Evolutionary conservation across 176 grass and related monocot species (phyloP), one percentile per base, ranked within the genome.

Genomic region (Carex littledalei): DNA sequence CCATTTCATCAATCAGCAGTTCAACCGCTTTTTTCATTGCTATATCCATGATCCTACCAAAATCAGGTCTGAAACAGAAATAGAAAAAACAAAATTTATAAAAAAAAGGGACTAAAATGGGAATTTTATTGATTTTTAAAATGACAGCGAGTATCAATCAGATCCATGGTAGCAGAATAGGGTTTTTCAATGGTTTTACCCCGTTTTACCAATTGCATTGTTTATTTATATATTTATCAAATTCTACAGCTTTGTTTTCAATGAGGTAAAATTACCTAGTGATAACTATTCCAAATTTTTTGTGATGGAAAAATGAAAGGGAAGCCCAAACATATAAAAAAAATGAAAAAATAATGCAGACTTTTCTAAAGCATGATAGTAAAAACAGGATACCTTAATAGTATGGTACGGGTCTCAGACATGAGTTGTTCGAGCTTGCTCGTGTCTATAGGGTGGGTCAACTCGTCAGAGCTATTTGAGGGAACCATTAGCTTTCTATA

Each of bases 381-480:
- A n/a, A 17, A 78, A 41, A 3, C 0, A 10, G 50, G 2, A 85
- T 92, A 99, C 96, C 96, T 99, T 87, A 90, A 93, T 80, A 99
- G 84, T 43, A 95, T 90, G 62, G 89, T 82, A 74, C 88, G 88
- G 43, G 93, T 95, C 88, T 99, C 89, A 29, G 90, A 86, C 88
- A 99, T 91, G 63, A 99, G 88, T 73, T 95, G 88, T 31, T 94
- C 91, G 18, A 99, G 93, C 80, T 94, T 99, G 91, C 88, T 84
- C 64, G 79, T 86, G 81, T 95, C 93, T 59, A 92, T 94, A 78
- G 89, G 56, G 67, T 89, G 63, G 63, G 89, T 87, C 37, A 85
- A 89, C 41, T 95, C 93, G 58, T 94, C 93, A 87, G 90, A 92
- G 80, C 34, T 93, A 53, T 86, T 85, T 58, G 96, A 91, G 37